A percentile compares a stretch with the other conserved stretches of the same genome.
Conservation (phyloP, 257 asterid species). For the Ligustrum vulgare region DNA sequence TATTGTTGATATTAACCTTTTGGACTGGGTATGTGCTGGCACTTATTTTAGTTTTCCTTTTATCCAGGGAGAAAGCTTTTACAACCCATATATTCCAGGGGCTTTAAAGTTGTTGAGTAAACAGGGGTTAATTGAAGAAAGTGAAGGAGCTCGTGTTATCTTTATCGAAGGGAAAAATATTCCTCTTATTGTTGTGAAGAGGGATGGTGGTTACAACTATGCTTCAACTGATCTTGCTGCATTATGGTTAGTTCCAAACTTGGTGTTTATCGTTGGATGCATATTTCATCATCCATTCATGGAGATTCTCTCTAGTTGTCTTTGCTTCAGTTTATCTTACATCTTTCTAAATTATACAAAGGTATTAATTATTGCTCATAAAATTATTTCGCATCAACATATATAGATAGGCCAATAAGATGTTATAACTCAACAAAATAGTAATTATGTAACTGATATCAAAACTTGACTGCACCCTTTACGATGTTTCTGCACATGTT, state of each 20-base stretch:
- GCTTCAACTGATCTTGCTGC: slow-evolving; percentile 96
- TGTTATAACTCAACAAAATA: background rate
- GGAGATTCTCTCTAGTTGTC: slow-evolving; percentile 16
- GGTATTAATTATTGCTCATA: background rate
- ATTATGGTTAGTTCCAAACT: slow-evolving; percentile 60
- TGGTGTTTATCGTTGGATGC: slow-evolving; percentile 5
- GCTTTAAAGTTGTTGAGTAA: slow-evolving; percentile 55
- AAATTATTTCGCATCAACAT: background rate
- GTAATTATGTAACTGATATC: slow-evolving; percentile 7
- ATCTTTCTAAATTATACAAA: background rate
- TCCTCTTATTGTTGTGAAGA: slow-evolving; percentile 91
- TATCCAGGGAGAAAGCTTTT: slow-evolving; percentile 92
- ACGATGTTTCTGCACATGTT: slow-evolving; percentile 16
- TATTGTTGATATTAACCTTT: background rate
- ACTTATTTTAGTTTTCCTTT: slow-evolving; percentile 6
- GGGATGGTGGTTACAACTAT: slow-evolving; percentile 91
- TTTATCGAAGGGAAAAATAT: slow-evolving; percentile 73
- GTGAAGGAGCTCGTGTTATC: slow-evolving; percentile 95
- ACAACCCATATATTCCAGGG: slow-evolving; percentile 76
- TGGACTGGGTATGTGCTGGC: background rate
- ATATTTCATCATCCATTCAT: slow-evolving; percentile 14
- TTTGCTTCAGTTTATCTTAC: background rate
- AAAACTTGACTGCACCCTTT: slow-evolving; percentile 18
- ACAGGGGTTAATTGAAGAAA: slow-evolving; percentile 74
- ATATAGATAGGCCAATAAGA: background rate